Evolutionary conservation across 2,329 filamentous ascomycete genomes (phyloP).

Genomic region (Colletotrichum noveboracense): DNA sequence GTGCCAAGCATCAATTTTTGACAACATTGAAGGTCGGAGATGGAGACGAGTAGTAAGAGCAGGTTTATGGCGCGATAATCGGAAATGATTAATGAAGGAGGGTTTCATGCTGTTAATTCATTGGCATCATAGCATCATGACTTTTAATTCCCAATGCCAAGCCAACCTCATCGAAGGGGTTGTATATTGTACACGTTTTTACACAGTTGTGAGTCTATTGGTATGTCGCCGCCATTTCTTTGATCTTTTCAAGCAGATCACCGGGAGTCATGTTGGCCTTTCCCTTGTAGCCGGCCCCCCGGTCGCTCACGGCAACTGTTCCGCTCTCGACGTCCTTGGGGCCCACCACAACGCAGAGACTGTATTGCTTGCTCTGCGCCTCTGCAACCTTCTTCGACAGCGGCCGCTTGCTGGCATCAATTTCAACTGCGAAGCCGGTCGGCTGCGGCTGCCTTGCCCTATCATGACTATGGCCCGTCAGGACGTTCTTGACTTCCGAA

Average conservation of each 20-base stretch:
- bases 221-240: slow-evolving; percentile 51
- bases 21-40: background rate
- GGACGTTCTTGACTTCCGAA: slow-evolving; percentile 50
- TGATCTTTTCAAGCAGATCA: slow-evolving; percentile 50
- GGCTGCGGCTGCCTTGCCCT: slow-evolving; percentile 47
- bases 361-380: slow-evolving; percentile 75
- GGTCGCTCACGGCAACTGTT: slow-evolving; percentile 50
- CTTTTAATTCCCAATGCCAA: background rate
- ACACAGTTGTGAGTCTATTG: slow-evolving; percentile 37
- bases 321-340: slow-evolving; percentile 64
- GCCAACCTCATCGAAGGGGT: background rate
- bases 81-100: background rate
- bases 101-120: background rate
- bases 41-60: background rate
- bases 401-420: slow-evolving; percentile 68
- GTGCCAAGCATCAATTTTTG: slow-evolving; percentile 10
- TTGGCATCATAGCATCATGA: background rate
- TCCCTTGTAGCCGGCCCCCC: slow-evolving; percentile 27
- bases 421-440: slow-evolving; percentile 69
- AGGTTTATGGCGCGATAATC: background rate
- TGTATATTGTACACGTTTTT: slow-evolving; percentile 7
- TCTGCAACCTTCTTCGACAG: slow-evolving; percentile 74
- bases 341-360: slow-evolving; percentile 76
- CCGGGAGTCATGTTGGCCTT: slow-evolving; percentile 48
- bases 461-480: slow-evolving; percentile 51